Base-by-base conservation (phyloP, 768 basidiomycete species). In the Termitomyces sp. region DNA sequence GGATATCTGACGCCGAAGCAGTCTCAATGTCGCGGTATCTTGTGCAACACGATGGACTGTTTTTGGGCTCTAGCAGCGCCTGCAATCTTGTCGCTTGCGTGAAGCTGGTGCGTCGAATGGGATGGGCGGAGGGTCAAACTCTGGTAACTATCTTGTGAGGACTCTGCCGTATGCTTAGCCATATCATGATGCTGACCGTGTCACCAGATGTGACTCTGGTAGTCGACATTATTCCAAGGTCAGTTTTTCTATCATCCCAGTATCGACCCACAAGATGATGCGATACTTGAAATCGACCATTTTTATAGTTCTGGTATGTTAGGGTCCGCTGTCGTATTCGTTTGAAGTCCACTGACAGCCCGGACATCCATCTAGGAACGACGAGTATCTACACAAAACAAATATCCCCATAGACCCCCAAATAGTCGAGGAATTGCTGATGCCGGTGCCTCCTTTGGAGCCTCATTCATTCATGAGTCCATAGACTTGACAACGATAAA, bases 11-110 rank as follows among this genome's bases (percentile, higher is more conserved):
- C 61, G 85, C 80, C 2, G 96, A 99, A 70, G 96, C 96, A 0
- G 92, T 98, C 45, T 84, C 89, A 8, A 98, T 98, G 96, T 89
- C 94, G 1, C 85, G 95, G 10, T 93, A 93, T 66, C 80, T 99
- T 19, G 93, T 97, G 4, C 75, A 87, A 48, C 76, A 90, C 53
- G 96, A 98, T 60, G 97, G 97, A 0, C 74, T 99, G 26, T 98
- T 95, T 72, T 76, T 98, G 28, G 97, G 97, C 14, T 98, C 95
- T 0, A 96, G 93, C 57, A 95, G 92, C 63, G 96, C 97, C 0
- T 95, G 93, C 66, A 99, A 98, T 65, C 77, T 99, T 38, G 82
- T 97, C n/a, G 90, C 96, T 1, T 93, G 90, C 61, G 79, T 97
- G 45, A 87, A 88, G 63, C 74, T 95, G 15, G 85, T 80, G 2